phyloP scores from a whole-genome alignment of 768 basidiomycete species.

The Termitomyces titanicus region DNA sequence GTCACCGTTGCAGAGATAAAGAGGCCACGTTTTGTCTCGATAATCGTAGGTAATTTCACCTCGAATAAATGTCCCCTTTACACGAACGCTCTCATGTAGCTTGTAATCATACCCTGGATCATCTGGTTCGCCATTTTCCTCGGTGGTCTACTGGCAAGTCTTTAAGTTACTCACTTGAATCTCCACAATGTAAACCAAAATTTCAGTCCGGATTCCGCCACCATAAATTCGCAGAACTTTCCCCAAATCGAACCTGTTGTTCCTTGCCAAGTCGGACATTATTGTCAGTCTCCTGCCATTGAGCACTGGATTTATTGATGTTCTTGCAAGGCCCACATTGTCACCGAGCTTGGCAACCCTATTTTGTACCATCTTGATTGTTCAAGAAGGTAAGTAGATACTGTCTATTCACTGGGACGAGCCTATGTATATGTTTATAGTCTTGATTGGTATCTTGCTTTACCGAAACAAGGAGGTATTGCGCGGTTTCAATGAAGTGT shows the following conservation, averaged over 20 bases:
- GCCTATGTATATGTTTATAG: constrained; percentile 14
- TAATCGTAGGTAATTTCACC: constrained; percentile 4
- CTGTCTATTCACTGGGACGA: not conserved
- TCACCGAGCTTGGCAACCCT: constrained; percentile 23
- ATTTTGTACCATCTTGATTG: constrained; percentile 18
- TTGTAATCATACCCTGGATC: constrained; percentile 25
- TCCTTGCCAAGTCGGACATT: constrained; percentile 19
- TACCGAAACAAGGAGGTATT: constrained; percentile 22
- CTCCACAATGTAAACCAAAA: not conserved
- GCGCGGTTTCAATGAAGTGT: constrained; percentile 20
- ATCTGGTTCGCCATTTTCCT: constrained; percentile 23
- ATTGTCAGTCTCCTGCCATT: constrained; percentile 13
- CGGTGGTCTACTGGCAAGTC: constrained; percentile 22
- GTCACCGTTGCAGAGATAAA: constrained; percentile 15
- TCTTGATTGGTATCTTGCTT: constrained; percentile 20
- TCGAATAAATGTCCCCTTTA: too few species aligned
- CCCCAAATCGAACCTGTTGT: constrained; percentile 27
- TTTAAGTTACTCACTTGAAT: not conserved
- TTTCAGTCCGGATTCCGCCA: constrained; percentile 24
- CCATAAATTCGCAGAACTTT: constrained; percentile 17
- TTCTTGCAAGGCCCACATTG: constrained; percentile 19
- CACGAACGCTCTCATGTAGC: too few species aligned
- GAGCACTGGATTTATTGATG: not conserved
- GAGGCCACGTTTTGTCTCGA: constrained; percentile 10
- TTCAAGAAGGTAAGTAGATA: constrained; percentile 21